Evolutionary conservation across 306 rosid genomes (phyloP), one percentile per base, ranked within the genome.

Genomic region (Trichosanthes truncata): DNA sequence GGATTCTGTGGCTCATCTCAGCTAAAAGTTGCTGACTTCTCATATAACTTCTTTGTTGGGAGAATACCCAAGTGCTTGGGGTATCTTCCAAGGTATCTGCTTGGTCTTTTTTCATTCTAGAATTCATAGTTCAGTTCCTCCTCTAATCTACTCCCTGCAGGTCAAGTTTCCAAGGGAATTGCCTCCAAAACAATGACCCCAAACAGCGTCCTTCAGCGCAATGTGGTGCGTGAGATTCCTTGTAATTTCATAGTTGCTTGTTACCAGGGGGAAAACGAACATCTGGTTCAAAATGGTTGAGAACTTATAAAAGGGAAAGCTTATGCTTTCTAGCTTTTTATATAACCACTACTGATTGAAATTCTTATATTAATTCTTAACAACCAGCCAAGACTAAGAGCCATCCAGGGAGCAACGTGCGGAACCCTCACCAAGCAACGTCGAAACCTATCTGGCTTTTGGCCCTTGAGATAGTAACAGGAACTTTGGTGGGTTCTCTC

Each of bases 361-460:
- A 76, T 66, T 53, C 74, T 67, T 79, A 59, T 33, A 79, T 77
- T 29, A 43, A 80, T 61, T 31, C 80, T 51, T 12, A 12, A 35
- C 12, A 93, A 72, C 90, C 91, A 80, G 87, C 87, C 76, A 87
- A 81, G 86, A 83, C 91, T 73, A 89, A 82, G 85, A 85, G 87
- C 73, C 89, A 80, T 89, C 85, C 89, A 13, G 85, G 85, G 80
- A 82, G 56, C 79, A 77, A 65, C 80, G 45, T 60, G 38, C 80
- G 71, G 78, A 84, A 79, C 61, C 96, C 81, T 85, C 94, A 77
- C 84, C 96, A 75, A 20, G 78, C 82, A 55, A 52, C 81, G 3
- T 87, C 99, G 41, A 89, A 83, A 88, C 99, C 99, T 78, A 57
- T 83, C 80, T 96, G 99, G 99, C 97, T 93, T 79, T 87, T 96